phyloP scores from a whole-genome alignment of 169 alveolate genomes.

The Plasmodium berghei region DNA sequence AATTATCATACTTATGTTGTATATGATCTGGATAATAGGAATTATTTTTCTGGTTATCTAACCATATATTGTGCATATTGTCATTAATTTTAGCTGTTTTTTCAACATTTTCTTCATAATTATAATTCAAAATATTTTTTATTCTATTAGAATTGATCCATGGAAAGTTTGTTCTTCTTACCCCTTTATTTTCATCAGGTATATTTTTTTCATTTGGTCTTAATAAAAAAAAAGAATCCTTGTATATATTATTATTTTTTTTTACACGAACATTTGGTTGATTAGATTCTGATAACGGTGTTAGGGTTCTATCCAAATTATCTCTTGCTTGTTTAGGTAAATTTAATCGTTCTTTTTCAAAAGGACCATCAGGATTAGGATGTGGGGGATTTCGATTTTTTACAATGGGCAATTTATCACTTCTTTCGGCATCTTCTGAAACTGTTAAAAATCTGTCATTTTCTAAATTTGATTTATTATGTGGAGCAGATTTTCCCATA shows the following conservation, averaged over 20 bases:
- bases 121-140: conserved; percentile 36
- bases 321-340: conserved; percentile 72
- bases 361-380: conserved; percentile 81
- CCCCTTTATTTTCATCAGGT: conserved; percentile 49
- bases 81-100: not conserved
- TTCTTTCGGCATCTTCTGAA: conserved; percentile 71
- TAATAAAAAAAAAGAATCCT: conserved; percentile 30
- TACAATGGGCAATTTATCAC: conserved; percentile 75
- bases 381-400: conserved; percentile 78
- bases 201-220: conserved; percentile 14
- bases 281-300: conserved; percentile 19
- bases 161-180: conserved; percentile 46
- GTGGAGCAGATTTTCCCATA: conserved; percentile 38
- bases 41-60: not conserved
- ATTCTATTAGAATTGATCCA: conserved; percentile 64
- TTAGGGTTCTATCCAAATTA: conserved; percentile 71
- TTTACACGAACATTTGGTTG: conserved; percentile 43
- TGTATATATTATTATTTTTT: conserved; percentile 56
- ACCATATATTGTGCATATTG: not conserved
- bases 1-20: not conserved
- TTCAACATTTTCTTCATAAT: conserved; percentile 3
- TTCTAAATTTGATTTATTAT: conserved; percentile 63
- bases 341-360: conserved; percentile 72
- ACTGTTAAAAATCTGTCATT: conserved; percentile 80
- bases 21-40: not conserved